A percentile compares a stretch with the other conserved stretches of the same genome.
Evolutionary conservation across 768 basidiomycete genomes (phyloP).

Genomic region (Collybia nuda): DNA sequence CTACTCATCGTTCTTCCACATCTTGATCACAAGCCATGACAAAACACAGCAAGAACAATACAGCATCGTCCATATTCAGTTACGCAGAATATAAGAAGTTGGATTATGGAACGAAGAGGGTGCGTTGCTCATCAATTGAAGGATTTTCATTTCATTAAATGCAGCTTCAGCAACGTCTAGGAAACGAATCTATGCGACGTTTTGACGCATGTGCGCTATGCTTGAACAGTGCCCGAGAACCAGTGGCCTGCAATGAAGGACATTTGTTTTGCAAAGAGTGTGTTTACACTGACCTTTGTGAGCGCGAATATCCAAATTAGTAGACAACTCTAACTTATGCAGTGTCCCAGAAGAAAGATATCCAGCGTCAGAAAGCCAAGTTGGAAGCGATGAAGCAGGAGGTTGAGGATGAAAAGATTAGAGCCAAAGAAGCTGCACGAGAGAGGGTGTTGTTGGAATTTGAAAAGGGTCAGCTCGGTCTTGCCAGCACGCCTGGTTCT

Average conservation of each 20-base stretch:
- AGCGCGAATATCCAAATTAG: slow-evolving; percentile 21
- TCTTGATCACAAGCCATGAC: slow-evolving; percentile 52
- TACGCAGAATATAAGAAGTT: slow-evolving; percentile 88
- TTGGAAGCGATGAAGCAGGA: slow-evolving; percentile 75
- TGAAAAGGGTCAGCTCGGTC: slow-evolving; percentile 78
- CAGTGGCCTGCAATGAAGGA: slow-evolving; percentile 80
- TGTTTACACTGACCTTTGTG: slow-evolving; percentile 80
- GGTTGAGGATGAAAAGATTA: slow-evolving; percentile 75
- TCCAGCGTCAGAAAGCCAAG: slow-evolving; percentile 85
- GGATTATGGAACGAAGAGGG: slow-evolving; percentile 81
- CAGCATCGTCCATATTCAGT: slow-evolving; percentile 85
- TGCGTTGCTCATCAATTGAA: slow-evolving; percentile 26
- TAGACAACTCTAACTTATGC: slow-evolving; percentile 11
- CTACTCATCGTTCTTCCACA: neutral
- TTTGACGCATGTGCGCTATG: slow-evolving; percentile 94
- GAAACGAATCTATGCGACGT: slow-evolving; percentile 89
- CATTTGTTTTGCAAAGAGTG: slow-evolving; percentile 98
- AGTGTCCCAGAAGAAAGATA: slow-evolving; percentile 91
- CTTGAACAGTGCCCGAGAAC: slow-evolving; percentile 78
- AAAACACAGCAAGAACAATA: slow-evolving; percentile 90
- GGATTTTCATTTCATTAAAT: slow-evolving; percentile 4
- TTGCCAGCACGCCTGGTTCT: slow-evolving; percentile 46
- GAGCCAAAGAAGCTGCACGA: slow-evolving; percentile 71
- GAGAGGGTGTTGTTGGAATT: slow-evolving; percentile 91
- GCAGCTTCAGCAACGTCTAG: slow-evolving; percentile 62